A percentile compares a stretch with the other conserved stretches of the same genome.
Evolutionary conservation across 1,284 basidiomycete genomes (phyloP).

Genomic region (Bjerkandera adusta): DNA sequence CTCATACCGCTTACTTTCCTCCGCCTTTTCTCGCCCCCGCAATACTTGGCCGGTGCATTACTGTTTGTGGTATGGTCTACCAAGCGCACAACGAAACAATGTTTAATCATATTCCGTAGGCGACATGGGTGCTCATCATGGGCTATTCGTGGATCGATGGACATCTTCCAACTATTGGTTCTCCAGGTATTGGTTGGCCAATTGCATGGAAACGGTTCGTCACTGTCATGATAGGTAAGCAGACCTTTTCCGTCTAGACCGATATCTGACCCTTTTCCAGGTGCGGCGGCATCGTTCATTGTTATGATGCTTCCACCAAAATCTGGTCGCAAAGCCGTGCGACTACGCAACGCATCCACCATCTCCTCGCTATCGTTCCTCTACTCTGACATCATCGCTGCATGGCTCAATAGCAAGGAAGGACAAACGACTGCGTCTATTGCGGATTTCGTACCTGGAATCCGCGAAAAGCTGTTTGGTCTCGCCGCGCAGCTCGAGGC

Average conservation of each 20-base stretch:
- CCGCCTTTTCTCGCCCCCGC: slow-evolving; percentile 48
- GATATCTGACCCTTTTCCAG: slow-evolving; percentile 22
- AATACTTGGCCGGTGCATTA: slow-evolving; percentile 36
- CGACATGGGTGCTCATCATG: slow-evolving; percentile 43
- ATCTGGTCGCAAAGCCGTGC: slow-evolving; percentile 47
- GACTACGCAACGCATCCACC: slow-evolving; percentile 42
- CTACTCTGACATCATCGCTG: slow-evolving; percentile 42
- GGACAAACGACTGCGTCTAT: slow-evolving; percentile 11
- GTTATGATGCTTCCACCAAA: slow-evolving; percentile 51
- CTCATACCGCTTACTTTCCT: slow-evolving; percentile 53
- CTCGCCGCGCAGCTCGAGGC: slow-evolving; percentile 37
- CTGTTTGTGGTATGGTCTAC: slow-evolving; percentile 22
- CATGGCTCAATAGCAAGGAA: slow-evolving; percentile 37
- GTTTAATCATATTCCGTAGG: slow-evolving; percentile 27
- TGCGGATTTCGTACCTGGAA: slow-evolving; percentile 25
- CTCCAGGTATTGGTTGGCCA: slow-evolving; percentile 50
- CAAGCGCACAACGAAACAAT: neutral
- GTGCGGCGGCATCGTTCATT: slow-evolving; percentile 44
- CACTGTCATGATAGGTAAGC: slow-evolving; percentile 44
- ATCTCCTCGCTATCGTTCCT: slow-evolving; percentile 38
- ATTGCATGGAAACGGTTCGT: slow-evolving; percentile 53
- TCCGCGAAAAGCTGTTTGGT: slow-evolving; percentile 32
- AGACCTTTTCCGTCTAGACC: neutral
- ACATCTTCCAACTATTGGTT: slow-evolving; percentile 42
- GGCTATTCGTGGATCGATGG: slow-evolving; percentile 66